These are phyloP conservation scores for Penicillium sp. DNA, from an alignment of 2,329 filamentous ascomycete genomes.

Conservation along the genomic window DNA sequence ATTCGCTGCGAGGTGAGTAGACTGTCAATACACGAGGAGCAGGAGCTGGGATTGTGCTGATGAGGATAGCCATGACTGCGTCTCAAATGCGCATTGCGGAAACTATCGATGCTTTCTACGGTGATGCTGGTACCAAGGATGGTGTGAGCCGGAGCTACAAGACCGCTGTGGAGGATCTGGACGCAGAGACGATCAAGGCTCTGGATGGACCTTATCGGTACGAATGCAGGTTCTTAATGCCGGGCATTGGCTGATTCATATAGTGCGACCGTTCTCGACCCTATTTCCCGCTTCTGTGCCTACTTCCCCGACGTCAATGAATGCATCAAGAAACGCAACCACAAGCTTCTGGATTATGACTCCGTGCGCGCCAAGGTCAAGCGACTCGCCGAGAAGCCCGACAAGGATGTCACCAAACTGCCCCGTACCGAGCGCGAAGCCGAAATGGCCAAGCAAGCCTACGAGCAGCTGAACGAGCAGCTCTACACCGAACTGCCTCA, in stretches of 20 bases:
- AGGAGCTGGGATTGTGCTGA: slow-evolving; percentile 1
- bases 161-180: slow-evolving; percentile 94
- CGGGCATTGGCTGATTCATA: background rate
- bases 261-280: slow-evolving; percentile 87
- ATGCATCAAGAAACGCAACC: slow-evolving; percentile 97
- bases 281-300: slow-evolving; percentile 91
- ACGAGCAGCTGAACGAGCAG: slow-evolving; percentile 97
- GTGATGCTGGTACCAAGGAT: slow-evolving; percentile 88
- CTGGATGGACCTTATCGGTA: slow-evolving; percentile 91
- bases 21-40: background rate
- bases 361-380: slow-evolving; percentile 93
- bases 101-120: slow-evolving; percentile 98
- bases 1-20: slow-evolving; percentile 75
- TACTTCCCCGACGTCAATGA: slow-evolving; percentile 99
- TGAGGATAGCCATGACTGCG: slow-evolving; percentile 81
- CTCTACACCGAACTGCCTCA: slow-evolving; percentile 88
- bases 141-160: slow-evolving; percentile 97
- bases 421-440: slow-evolving; percentile 94
- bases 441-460: slow-evolving; percentile 86
- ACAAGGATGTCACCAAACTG: slow-evolving; percentile 96
- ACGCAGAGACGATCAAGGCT: slow-evolving; percentile 97
- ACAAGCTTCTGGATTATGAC: slow-evolving; percentile 98
- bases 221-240: slow-evolving; percentile 6
- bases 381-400: slow-evolving; percentile 93
- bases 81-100: slow-evolving; percentile 99